Conservation (phyloP, 371 early-diverging fungal genomes). For the Mucor circinelloides region DNA sequence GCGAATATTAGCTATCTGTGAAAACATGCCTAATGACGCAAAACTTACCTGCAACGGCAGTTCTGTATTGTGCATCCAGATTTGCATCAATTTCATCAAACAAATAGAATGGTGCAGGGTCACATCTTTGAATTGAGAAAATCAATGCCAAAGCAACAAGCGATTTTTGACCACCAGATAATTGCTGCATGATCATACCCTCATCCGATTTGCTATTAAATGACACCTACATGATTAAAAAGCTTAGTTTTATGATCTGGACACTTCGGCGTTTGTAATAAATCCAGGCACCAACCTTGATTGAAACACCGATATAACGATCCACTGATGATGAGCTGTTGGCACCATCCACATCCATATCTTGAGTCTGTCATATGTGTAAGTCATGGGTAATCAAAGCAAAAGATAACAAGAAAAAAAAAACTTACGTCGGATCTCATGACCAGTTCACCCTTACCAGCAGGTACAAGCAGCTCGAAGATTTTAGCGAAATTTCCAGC, state of each 20-base stretch:
- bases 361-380: conserved; percentile 22
- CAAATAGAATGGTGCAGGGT: conserved; percentile 99
- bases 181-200: conserved; percentile 92
- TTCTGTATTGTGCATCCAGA: conserved; percentile 95
- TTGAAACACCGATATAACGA: conserved; percentile 91
- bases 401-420: not conserved
- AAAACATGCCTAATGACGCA: not conserved
- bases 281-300: conserved; percentile 56
- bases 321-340: conserved; percentile 54
- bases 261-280: not conserved
- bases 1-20: not conserved
- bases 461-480: conserved; percentile 91
- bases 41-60: conserved; percentile 82
- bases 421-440: conserved; percentile 73
- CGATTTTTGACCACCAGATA: conserved; percentile 99
- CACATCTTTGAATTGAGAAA: conserved; percentile 98
- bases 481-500: conserved; percentile 85
- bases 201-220: conserved; percentile 89
- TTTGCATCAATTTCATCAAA: conserved; percentile 99
- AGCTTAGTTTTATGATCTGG: not conserved
- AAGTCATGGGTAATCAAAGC: not conserved
- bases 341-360: conserved; percentile 51
- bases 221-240: conserved; percentile 58
- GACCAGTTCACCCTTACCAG: conserved; percentile 84
- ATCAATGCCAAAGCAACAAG: conserved; percentile 97